Base-by-base conservation (phyloP, 1,284 basidiomycete genomes). In the Ceratobasidium sp. region DNA sequence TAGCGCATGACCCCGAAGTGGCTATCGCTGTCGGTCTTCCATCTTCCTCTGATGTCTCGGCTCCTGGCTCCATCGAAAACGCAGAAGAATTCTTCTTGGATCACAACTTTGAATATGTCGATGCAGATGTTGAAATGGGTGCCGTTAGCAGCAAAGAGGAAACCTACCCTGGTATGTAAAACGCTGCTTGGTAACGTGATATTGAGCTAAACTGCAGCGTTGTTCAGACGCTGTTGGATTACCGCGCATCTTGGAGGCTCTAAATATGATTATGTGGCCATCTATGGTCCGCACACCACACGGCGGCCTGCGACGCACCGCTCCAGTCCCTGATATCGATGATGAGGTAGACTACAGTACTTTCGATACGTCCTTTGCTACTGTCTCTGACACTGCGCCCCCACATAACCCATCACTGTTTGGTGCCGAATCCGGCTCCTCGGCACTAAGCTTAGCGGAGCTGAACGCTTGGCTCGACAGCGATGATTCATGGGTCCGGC, bases 231-330 rank as follows among this genome's bases (percentile, higher is more conserved):
- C 89, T 48, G 86, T 85, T 18, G 85, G 87, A 8, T 83, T 92
- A 28, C 85, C 86, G 45, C 87, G 92, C 28, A 87, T 92, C 12
- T 76, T 91, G 18, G 91, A 92, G 77, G 90, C 92, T 8, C 80
- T 93, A 46, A 90, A 91, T 78, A 92, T 91, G 0, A 88, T 93
- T 76, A 92, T 93, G 89, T 93, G 92, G 92, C 89, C 92, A 2
- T 89, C 89, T 0, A 88, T 93, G 85, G 79, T 86, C 16, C 84
- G 75, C 14, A 75, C 72, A 26, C 36, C 64, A 41, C 41, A 53
- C 16, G 64, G 64, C 14, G 64, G 64, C 28, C 30, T 67, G 16
- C 64, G 64, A 18, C 50, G 36, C 3, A 26, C n/a, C 28, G n/a
- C 18, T 28, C 1, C 36, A 23, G 64, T 6, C 9, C 18, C 64